Percentiles rank a stretch among this genome's conserved stretches.
These are phyloP conservation scores for Zalaria obscura DNA, from an alignment of 2,329 filamentous ascomycete species.

Conservation along the genomic window DNA sequence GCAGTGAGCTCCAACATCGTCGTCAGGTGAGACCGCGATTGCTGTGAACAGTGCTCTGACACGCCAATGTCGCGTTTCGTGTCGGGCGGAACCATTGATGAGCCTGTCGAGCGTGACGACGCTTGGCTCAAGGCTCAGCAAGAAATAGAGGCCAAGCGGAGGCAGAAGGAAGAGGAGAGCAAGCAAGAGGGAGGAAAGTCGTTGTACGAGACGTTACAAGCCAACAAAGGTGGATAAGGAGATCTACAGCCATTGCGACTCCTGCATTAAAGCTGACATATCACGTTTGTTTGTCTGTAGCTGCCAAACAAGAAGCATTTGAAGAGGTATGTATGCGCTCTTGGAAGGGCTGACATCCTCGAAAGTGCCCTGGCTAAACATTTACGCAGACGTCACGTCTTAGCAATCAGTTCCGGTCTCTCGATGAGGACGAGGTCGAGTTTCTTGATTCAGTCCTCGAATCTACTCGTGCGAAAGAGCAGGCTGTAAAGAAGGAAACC, in stretches of 20 bases:
- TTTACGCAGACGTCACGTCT: constrained; percentile 37
- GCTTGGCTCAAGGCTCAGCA: constrained; percentile 53
- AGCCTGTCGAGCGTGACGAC: constrained; percentile 30
- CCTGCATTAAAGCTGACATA: too few species aligned
- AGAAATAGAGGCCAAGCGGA: constrained; percentile 47
- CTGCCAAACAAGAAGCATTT: constrained; percentile 69
- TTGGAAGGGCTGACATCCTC: neutral
- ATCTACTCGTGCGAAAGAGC: constrained; percentile 41
- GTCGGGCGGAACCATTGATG: constrained; percentile 33
- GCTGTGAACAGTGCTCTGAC: neutral
- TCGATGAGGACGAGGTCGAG: constrained; percentile 68
- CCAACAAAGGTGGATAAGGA: constrained; percentile 53
- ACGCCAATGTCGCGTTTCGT: constrained; percentile 36
- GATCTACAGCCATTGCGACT: too few species aligned
- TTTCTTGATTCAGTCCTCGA: constrained; percentile 52
- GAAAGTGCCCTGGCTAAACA: neutral
- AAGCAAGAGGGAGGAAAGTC: constrained; percentile 40
- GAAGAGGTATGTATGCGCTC: constrained; percentile 42
- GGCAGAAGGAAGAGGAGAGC: constrained; percentile 37
- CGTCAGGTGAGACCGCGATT: neutral
- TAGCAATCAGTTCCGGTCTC: constrained; percentile 61
- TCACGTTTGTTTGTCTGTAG: constrained; percentile 23
- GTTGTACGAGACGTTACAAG: constrained; percentile 63
- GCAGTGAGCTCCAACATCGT: constrained; percentile 1
- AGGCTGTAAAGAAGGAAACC: constrained; percentile 42